These are phyloP conservation scores for Tephrocybe rancida DNA, from an alignment of 768 basidiomycete species.

Conservation along the genomic window DNA sequence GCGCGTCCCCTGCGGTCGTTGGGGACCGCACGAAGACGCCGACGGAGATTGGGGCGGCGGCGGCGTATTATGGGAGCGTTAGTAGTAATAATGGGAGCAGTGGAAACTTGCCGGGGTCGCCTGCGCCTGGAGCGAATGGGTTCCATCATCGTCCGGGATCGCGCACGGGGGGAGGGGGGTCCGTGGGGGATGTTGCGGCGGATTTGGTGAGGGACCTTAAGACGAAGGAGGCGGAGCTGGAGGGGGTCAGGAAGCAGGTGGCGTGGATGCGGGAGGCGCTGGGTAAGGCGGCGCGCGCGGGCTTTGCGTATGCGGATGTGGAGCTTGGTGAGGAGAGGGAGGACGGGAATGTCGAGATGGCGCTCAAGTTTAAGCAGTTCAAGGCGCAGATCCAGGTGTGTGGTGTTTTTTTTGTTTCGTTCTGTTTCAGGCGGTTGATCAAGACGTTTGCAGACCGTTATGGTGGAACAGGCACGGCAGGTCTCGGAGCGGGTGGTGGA, in stretches of 20 bases:
- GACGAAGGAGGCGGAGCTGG: constrained; percentile 80
- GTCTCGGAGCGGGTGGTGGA: constrained; percentile 80
- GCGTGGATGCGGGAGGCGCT: constrained; percentile 87
- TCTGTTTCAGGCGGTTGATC: too few relatives aligned
- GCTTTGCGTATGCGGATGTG: constrained; percentile 67
- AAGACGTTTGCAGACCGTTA: constrained; percentile 64
- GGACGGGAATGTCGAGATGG: constrained; percentile 65
- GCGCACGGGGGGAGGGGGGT: constrained; percentile 42
- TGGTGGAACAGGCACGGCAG: constrained; percentile 74
- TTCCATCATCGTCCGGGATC: constrained; percentile 42
- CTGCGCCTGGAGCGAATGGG: constrained; percentile 52
- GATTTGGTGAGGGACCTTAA: constrained; percentile 83
- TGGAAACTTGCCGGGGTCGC: constrained; percentile 40
- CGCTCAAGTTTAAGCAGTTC: constrained; percentile 86
- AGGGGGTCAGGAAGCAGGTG: constrained; percentile 74
- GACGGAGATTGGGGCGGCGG: constrained; percentile 41
- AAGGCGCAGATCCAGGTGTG: constrained; percentile 84
- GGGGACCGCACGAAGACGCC: constrained; percentile 52
- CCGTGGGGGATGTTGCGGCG: constrained; percentile 69
- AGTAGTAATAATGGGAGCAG: constrained; percentile 14
- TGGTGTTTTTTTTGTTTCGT: constrained; percentile 9
- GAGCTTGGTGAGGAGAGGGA: constrained; percentile 33
- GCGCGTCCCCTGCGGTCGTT: constrained; percentile 48
- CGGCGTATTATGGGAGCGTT: constrained; percentile 44
- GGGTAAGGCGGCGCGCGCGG: constrained; percentile 70